These are phyloP conservation scores for Hondaea fermentalgiana DNA, from an alignment of 108 stramenopile species.

Conservation along the genomic window DNA sequence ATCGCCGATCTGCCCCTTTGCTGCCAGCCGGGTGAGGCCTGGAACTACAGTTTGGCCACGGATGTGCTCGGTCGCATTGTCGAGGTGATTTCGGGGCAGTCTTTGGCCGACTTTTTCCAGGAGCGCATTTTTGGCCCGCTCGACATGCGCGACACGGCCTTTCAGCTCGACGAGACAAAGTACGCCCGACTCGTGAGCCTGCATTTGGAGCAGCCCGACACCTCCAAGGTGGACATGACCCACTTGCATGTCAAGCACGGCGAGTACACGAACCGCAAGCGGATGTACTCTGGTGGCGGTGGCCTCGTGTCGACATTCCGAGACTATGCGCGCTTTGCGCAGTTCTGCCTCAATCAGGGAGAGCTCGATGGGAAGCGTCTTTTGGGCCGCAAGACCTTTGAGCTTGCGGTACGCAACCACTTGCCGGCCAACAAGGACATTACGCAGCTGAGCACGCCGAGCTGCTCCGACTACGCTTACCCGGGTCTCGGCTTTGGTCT, in stretches of 20 bases:
- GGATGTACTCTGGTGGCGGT: constrained; percentile 1
- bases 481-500: constrained; percentile 25
- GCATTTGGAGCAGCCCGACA: background rate
- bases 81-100: constrained; percentile 17
- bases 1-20: constrained; percentile 9
- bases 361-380: background rate
- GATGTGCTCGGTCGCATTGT: constrained; percentile 23
- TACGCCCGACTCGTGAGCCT: background rate
- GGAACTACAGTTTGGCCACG: constrained; percentile 11
- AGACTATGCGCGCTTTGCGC: constrained; percentile 14
- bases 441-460: background rate
- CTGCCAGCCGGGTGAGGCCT: constrained; percentile 23
- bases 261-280: background rate
- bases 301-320: constrained; percentile 25
- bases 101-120: constrained; percentile 15
- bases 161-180: background rate
- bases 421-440: background rate
- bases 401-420: constrained; percentile 9
- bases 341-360: constrained; percentile 16
- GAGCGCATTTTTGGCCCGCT: constrained; percentile 22
- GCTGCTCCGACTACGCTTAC: background rate
- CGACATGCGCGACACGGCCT: constrained; percentile 20
- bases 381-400: background rate
- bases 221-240: background rate
- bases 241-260: background rate